phyloP scores from a whole-genome alignment of 176 grass and related monocot genomes.

The Cymbopogon citratus region DNA sequence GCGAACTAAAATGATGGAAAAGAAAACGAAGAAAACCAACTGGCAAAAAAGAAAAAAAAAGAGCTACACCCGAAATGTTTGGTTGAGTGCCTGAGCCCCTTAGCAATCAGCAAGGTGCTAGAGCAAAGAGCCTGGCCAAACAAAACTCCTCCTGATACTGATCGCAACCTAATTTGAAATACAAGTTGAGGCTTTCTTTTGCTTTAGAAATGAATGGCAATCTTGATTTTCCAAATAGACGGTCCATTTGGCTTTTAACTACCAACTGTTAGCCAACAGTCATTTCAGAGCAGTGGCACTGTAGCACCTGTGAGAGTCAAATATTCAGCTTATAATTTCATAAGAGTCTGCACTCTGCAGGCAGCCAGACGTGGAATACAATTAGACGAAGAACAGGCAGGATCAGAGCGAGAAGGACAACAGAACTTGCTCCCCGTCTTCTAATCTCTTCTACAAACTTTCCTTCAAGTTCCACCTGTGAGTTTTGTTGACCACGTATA shows the following conservation, averaged over 20 bases:
- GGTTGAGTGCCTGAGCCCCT: too few relatives aligned
- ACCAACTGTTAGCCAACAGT: background rate
- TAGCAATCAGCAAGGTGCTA: background rate
- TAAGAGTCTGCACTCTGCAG: background rate
- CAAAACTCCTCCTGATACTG: background rate
- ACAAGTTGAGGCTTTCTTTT: background rate
- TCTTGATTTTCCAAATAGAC: background rate
- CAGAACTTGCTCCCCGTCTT: background rate
- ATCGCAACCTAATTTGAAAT: background rate
- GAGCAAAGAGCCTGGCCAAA: background rate
- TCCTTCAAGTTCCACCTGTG: too few relatives aligned
- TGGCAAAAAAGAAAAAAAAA: too few relatives aligned
- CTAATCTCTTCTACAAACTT: background rate
- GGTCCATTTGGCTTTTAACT: background rate
- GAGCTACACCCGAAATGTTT: background rate
- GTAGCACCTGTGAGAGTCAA: too few relatives aligned
- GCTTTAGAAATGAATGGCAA: background rate
- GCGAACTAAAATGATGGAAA: background rate
- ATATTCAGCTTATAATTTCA: background rate
- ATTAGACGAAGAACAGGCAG: too few relatives aligned
- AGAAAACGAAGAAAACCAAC: background rate
- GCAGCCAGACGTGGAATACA: background rate
- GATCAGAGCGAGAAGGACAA: background rate
- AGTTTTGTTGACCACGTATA: constrained; percentile 15
- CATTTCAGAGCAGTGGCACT: background rate